Evolutionary conservation across 805 yeast genomes (phyloP), one percentile per base, ranked within the genome.

Genomic region (Pichia sporocuriosa): DNA sequence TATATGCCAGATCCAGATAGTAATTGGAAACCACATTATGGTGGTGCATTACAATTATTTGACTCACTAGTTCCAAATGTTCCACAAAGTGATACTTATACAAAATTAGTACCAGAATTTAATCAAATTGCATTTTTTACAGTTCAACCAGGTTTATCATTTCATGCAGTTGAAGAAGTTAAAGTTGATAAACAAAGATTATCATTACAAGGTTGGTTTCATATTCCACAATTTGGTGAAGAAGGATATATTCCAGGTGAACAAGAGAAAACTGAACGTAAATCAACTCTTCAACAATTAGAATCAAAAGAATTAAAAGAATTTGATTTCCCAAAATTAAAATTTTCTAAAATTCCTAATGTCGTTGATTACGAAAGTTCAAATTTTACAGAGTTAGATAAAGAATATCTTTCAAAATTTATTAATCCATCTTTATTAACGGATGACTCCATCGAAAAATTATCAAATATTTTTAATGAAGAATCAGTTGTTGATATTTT

Each of bases 161-260:
- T 93, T 72, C 99, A 93, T 61, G 98, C 94, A 54, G 99, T 93
- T 11, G 97, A 94, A 64, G 98, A 93, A 61, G 98, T 94, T 1
- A 74, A 81, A 46, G 95, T 81, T 2, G 95, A 89, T 56, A 85
- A 82, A 57, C 95, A 88, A 48, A 73, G 99, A 56, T 67, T 93
- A 27, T 85, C 96, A 0, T 86, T 93, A 46, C 96, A 93, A 56
- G 99, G 99, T 1, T 94, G 99, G 99, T 94, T 90, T 58, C 99
- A 93, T 61, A 85, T 89, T 39, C 99, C 99, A 4, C 97, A 93
- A 59, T 67, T 66, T 10, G 97, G 95, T 9, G 99, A 93, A 62
- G 79, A 75, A 26, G 97, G 97, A 0, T 90, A 62, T 55, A 72
- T 79, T 16, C 77, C 76, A 28, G 95, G 94, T 6, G 96, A 87